Conservation (phyloP, 2,329 filamentous ascomycete species). For the Endocalyx cinctus region DNA sequence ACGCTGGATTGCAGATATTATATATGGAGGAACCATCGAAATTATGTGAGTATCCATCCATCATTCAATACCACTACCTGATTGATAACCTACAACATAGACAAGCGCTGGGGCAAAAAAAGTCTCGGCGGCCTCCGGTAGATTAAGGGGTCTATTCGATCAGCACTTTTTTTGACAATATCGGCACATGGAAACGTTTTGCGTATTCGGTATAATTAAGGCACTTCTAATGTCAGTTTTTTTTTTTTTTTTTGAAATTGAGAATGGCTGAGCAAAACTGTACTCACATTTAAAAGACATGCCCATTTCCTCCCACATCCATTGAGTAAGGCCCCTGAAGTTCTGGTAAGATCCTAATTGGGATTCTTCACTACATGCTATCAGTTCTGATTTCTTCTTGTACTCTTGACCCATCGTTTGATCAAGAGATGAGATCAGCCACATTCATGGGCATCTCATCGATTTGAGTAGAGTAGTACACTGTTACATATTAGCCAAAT, state of each 20-base stretch:
- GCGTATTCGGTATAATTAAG: no score
- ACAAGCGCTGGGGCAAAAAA: no score
- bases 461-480: conserved; percentile 95
- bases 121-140: no score
- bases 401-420: neutral
- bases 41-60: no score
- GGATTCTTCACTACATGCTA: conserved; percentile 4
- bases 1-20: no score
- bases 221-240: conserved; percentile 11
- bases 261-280: no score
- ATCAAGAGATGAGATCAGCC: conserved; percentile 53
- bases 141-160: no score
- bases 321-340: conserved; percentile 2
- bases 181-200: no score
- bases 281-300: conserved; percentile 24
- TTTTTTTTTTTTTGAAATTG: neutral
- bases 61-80: no score
- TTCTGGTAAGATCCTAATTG: neutral
- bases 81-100: no score
- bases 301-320: conserved; percentile 27
- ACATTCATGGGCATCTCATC: conserved; percentile 99
- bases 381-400: neutral
- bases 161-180: no score
- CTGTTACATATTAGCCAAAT: conserved; percentile 33
- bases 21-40: no score